A percentile compares a stretch with the other conserved stretches of the same genome.
Conservation (phyloP, 2,329 filamentous ascomycete species). For the Colletotrichum sp. region DNA sequence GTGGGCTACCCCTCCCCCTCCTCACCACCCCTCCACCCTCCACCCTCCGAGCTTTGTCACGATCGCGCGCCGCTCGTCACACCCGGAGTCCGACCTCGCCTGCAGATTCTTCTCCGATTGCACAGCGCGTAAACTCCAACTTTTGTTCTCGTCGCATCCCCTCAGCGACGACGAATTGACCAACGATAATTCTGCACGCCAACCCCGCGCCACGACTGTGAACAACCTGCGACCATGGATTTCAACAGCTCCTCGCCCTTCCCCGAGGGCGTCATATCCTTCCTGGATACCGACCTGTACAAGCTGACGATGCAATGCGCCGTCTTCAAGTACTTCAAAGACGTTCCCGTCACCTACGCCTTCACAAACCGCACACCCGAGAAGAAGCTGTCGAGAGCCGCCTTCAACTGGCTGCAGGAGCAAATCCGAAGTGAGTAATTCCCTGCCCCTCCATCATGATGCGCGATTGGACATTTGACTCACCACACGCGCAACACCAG, state of each 20-base stretch:
- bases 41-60: conserved; percentile 14
- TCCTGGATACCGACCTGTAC: conserved; percentile 86
- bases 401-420: conserved; percentile 82
- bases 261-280: conserved; percentile 80
- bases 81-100: not conserved
- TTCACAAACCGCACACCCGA: conserved; percentile 96
- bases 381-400: conserved; percentile 85
- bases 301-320: conserved; percentile 99
- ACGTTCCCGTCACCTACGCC: conserved; percentile 83
- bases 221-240: conserved; percentile 50
- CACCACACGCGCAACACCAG: conserved; percentile 42
- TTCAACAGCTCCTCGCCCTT: conserved; percentile 71
- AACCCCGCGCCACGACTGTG: not conserved
- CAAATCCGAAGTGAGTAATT: conserved; percentile 74
- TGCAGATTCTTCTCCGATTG: conserved; percentile 2
- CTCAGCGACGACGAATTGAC: not conserved
- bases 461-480: conserved; percentile 5
- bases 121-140: not conserved
- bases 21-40: not conserved
- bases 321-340: conserved; percentile 88
- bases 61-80: conserved; percentile 9
- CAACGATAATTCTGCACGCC: not conserved
- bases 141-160: not conserved
- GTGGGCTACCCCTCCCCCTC: not conserved
- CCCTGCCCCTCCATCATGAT: conserved; percentile 2